Base-by-base conservation (phyloP, 2,329 filamentous ascomycete genomes). In the Diaporthe sp. region DNA sequence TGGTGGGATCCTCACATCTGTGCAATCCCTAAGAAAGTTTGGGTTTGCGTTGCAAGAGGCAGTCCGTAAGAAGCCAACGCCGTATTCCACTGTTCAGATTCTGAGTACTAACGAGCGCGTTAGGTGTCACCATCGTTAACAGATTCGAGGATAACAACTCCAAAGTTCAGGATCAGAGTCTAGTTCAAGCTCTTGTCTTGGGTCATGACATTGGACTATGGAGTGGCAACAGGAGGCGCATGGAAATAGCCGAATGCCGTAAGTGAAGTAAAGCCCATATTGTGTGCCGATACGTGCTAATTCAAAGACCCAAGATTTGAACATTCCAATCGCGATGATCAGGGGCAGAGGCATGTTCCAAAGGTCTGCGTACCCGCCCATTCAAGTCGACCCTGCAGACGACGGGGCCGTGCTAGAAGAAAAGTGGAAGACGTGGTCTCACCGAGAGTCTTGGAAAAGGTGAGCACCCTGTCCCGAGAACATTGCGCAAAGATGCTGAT, bases 391-490 rank as follows among this genome's bases (percentile, higher is more conserved):
- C n/a, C 79, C 86, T 0, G 86, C 87, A 1, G 92, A 94, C 72
- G 84, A 89, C 30, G 90, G 89, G 1, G 81, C 89, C 25, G 83
- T 83, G 3, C 82, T 95, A 0, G 88, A 93, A 73, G 82, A 85
- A 4, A 94, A 94, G 78, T 94, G 93, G 93, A 86, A 83, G 72
- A 82, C 83, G 32, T 94, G 92, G 92, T 86, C 89, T 19, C 85
- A 90, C 61, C 85, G 89, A 74, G 92, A 94, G 79, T 91, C 90
- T 4, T 93, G 90, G 83, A 93, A 94, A 79, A 88, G 92, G 83
- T 89, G 76, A 71, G 78, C 0, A 12, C 9, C 10, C 15, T n/a
- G 37, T 19, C 7, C 25, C 9, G 30, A 22, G 2, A 7, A 9
- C 13, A 2, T 42, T 42, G 4, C 59, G 17, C 4, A 42, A 22